Evolutionary conservation across 1,284 basidiomycete species (phyloP).

Genomic region (Sanghuangporus weigelae): DNA sequence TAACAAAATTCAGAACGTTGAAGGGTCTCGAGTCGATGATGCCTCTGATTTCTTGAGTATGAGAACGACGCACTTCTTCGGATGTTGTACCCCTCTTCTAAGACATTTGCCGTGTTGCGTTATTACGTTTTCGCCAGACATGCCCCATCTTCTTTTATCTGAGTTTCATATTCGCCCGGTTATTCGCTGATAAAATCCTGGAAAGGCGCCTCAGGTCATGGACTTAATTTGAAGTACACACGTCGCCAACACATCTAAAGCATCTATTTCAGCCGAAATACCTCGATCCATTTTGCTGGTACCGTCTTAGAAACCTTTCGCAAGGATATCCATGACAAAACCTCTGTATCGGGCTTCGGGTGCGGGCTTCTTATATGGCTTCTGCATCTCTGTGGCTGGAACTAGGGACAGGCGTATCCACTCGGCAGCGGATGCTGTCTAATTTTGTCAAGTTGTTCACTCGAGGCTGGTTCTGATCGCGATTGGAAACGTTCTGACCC

Average conservation of each 20-base stretch:
- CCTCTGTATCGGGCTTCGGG: neutral
- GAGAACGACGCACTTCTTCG: neutral
- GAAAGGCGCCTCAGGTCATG: neutral
- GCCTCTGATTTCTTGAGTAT: neutral
- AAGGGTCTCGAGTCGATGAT: neutral
- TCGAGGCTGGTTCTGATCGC: neutral
- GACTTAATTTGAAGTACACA: neutral
- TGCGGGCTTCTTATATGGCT: neutral
- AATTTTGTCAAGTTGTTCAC: neutral
- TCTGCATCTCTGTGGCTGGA: neutral
- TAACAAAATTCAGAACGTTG: neutral
- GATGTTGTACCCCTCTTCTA: neutral
- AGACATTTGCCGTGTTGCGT: neutral
- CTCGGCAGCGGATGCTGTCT: neutral
- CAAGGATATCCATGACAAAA: neutral
- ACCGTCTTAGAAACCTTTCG: neutral
- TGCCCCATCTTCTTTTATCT: neutral
- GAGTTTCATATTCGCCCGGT: neutral
- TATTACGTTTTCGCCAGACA: constrained; percentile 6
- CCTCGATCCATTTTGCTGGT: neutral
- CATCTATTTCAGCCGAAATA: neutral
- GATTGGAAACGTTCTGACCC: neutral
- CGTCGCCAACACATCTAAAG: neutral
- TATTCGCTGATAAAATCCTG: neutral
- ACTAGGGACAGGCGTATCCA: neutral